phyloP scores from a whole-genome alignment of 768 basidiomycete species.

The Russula compacta region DNA sequence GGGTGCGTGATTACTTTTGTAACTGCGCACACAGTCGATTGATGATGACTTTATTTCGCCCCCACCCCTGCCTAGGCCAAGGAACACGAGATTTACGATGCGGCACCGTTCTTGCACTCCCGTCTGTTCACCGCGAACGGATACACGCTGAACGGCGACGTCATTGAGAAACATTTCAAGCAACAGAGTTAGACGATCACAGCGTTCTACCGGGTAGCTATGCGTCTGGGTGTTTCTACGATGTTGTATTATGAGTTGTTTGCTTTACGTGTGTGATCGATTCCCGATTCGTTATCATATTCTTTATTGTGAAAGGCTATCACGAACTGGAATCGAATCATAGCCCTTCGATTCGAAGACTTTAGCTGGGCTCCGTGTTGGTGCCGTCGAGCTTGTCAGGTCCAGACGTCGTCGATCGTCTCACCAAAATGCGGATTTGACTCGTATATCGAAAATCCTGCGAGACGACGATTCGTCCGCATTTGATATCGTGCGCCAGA shows the following conservation, averaged over 20 bases:
- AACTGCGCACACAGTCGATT: background rate
- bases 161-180: slow-evolving; percentile 70
- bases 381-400: too few species aligned
- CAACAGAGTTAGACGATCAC: slow-evolving; percentile 14
- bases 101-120: slow-evolving; percentile 74
- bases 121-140: slow-evolving; percentile 84
- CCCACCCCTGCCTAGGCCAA: slow-evolving; percentile 52
- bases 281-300: background rate
- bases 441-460: too few species aligned
- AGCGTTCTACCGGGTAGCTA: background rate
- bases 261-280: background rate
- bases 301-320: background rate
- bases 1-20: slow-evolving; percentile 43
- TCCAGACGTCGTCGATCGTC: too few species aligned
- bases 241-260: background rate
- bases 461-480: too few species aligned
- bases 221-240: background rate
- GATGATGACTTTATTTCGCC: background rate
- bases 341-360: background rate
- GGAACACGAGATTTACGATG: slow-evolving; percentile 94
- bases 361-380: too few species aligned
- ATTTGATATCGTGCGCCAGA: too few species aligned
- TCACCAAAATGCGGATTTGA: too few species aligned
- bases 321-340: background rate
- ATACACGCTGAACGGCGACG: slow-evolving; percentile 56